Evolutionary conservation across 768 basidiomycete genomes (phyloP).

Genomic region (Tylopilus vinaceipallidus): DNA sequence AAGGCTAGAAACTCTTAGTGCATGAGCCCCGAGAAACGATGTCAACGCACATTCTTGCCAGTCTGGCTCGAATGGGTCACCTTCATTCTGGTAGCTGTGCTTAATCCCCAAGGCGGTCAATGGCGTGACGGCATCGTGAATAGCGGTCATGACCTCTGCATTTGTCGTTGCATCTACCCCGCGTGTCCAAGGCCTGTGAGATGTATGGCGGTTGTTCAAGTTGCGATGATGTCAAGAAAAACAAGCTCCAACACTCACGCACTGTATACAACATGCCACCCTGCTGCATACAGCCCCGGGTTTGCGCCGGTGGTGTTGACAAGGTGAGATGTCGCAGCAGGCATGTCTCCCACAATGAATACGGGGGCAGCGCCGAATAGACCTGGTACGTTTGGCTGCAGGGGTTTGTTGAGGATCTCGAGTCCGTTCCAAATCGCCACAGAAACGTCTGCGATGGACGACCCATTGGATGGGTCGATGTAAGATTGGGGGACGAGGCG

Average conservation of each 20-base stretch:
- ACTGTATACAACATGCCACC: conserved; percentile 13
- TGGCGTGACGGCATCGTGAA: conserved; percentile 10
- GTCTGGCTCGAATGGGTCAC: conserved; percentile 12
- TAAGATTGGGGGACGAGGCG: conserved; percentile 18
- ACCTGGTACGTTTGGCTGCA: not conserved
- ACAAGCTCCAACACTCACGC: conserved; percentile 9
- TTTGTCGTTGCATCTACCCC: not conserved
- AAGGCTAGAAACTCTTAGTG: too few relatives aligned
- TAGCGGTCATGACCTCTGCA: conserved; percentile 1
- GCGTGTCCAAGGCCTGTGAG: conserved; percentile 15
- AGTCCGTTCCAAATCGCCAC: conserved; percentile 21
- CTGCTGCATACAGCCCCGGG: conserved; percentile 13
- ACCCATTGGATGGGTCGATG: conserved; percentile 9
- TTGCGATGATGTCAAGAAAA: not conserved
- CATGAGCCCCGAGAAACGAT: too few relatives aligned
- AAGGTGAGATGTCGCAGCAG: conserved; percentile 1
- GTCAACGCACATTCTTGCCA: conserved; percentile 16
- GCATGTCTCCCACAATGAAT: conserved; percentile 6
- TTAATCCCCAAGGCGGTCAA: conserved; percentile 15
- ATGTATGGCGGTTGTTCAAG: not conserved
- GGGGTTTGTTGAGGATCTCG: conserved; percentile 8
- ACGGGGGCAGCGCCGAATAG: not conserved
- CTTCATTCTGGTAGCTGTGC: conserved; percentile 27
- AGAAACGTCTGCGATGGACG: conserved; percentile 11
- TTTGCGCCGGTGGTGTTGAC: conserved; percentile 17